Evolutionary conservation across 306 rosid species (phyloP).

Genomic region (Medicago lupulina): DNA sequence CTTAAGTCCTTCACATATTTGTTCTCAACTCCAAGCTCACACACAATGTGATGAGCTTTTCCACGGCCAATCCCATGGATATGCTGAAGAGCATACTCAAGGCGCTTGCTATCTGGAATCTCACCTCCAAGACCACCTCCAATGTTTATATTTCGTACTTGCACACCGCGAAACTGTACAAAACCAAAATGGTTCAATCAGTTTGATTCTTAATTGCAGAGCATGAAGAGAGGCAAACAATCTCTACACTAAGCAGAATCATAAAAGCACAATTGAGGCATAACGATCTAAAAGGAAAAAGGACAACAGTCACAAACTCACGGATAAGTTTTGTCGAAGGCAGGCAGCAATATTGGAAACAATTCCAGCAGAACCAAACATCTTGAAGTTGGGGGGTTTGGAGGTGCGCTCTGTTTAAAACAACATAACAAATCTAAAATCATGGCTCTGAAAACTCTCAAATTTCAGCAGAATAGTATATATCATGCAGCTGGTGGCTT

Average conservation of each 20-base stretch:
- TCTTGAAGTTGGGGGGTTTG: slow-evolving; percentile 6
- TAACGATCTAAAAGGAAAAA: not conserved
- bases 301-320: slow-evolving; percentile 38
- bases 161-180: slow-evolving; percentile 56
- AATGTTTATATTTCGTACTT: slow-evolving; percentile 53
- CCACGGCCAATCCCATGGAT: slow-evolving; percentile 72
- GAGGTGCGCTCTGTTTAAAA: not conserved
- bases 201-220: not conserved
- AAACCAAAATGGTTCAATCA: slow-evolving; percentile 16
- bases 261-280: slow-evolving; percentile 5
- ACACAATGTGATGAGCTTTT: slow-evolving; percentile 66
- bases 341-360: slow-evolving; percentile 48
- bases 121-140: slow-evolving; percentile 80
- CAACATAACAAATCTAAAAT: no score
- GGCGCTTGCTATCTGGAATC: slow-evolving; percentile 74
- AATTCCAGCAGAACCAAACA: slow-evolving; percentile 42
- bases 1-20: slow-evolving; percentile 72
- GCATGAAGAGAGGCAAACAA: not conserved
- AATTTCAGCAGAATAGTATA: no score
- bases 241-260: not conserved
- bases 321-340: slow-evolving; percentile 56
- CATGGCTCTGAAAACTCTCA: no score
- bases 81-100: slow-evolving; percentile 66
- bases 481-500: no score
- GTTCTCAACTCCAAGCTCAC: slow-evolving; percentile 67